A percentile compares a stretch with the other conserved stretches of the same genome.
Conservation (phyloP, 2,329 filamentous ascomycete species). For the Helotiales sp. region DNA sequence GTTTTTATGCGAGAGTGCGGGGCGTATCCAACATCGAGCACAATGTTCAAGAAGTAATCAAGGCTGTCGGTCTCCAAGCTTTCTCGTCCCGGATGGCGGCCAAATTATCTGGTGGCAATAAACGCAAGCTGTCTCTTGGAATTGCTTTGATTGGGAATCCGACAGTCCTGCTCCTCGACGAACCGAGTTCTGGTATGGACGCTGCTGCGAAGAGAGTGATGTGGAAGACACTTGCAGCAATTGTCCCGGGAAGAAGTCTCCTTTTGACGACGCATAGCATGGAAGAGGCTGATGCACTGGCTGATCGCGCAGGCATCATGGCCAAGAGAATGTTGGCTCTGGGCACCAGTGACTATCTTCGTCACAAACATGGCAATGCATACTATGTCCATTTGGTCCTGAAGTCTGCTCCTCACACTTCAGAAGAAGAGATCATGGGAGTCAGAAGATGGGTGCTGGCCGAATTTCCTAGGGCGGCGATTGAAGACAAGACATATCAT, state of each 20-base stretch:
- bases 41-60: slow-evolving; percentile 77
- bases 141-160: slow-evolving; percentile 94
- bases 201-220: slow-evolving; percentile 88
- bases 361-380: slow-evolving; percentile 73
- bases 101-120: slow-evolving; percentile 86
- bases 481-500: slow-evolving; percentile 77
- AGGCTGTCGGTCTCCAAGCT: slow-evolving; percentile 72
- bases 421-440: slow-evolving; percentile 63
- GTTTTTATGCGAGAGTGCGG: slow-evolving; percentile 83
- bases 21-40: slow-evolving; percentile 74
- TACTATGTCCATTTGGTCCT: slow-evolving; percentile 83
- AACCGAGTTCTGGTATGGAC: slow-evolving; percentile 86
- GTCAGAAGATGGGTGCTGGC: slow-evolving; percentile 66
- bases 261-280: slow-evolving; percentile 91
- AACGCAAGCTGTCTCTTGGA: slow-evolving; percentile 85
- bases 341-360: slow-evolving; percentile 71
- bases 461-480: slow-evolving; percentile 62
- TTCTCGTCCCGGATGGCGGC: slow-evolving; percentile 75
- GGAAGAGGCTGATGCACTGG: slow-evolving; percentile 92
- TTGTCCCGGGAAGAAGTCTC: slow-evolving; percentile 76
- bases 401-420: slow-evolving; percentile 71
- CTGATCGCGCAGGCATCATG: slow-evolving; percentile 81
- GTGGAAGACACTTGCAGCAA: slow-evolving; percentile 80
- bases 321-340: slow-evolving; percentile 82
- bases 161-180: slow-evolving; percentile 81